Evolutionary conservation across 306 rosid species (phyloP).

Genomic region (Abrus pulchellus): DNA sequence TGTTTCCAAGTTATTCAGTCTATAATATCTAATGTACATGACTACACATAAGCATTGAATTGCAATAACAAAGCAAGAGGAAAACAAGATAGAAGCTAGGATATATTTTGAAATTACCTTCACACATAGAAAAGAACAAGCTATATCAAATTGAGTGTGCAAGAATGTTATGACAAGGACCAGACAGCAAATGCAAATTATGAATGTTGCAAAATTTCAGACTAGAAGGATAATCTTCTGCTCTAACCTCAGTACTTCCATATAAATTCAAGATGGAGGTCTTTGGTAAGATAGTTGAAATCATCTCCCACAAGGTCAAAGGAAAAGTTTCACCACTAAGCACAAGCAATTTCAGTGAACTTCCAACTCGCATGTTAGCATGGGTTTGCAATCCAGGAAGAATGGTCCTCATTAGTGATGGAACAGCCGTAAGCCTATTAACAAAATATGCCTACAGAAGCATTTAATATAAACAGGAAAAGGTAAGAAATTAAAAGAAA

Average conservation of each 20-base stretch:
- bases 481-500: slow-evolving; percentile 39
- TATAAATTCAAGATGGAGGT: slow-evolving; percentile 85
- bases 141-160: slow-evolving; percentile 8
- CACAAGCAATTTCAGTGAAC: slow-evolving; percentile 76
- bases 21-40: slow-evolving; percentile 27
- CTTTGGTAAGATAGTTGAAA: slow-evolving; percentile 71
- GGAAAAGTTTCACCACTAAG: slow-evolving; percentile 88
- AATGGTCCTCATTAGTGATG: slow-evolving; percentile 81
- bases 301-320: slow-evolving; percentile 68
- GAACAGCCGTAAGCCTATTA: slow-evolving; percentile 79
- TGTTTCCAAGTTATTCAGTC: slow-evolving; percentile 19
- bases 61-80: slow-evolving; percentile 33
- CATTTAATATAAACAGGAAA: slow-evolving; percentile 28
- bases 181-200: slow-evolving; percentile 25
- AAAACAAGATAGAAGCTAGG: slow-evolving; percentile 25
- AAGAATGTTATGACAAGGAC: slow-evolving; percentile 12
- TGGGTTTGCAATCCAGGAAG: slow-evolving; percentile 72
- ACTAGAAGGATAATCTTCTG: slow-evolving; percentile 13
- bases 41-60: slow-evolving; percentile 16
- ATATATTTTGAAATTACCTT: slow-evolving; percentile 27
- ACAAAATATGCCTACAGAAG: slow-evolving; percentile 75
- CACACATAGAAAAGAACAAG: slow-evolving; percentile 30
- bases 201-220: slow-evolving; percentile 36
- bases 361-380: slow-evolving; percentile 35
- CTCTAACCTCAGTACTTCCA: slow-evolving; percentile 91